These are phyloP conservation scores for Phaeosphaeria sp. DNA, from an alignment of 2,329 filamentous ascomycete genomes.

Conservation along the genomic window DNA sequence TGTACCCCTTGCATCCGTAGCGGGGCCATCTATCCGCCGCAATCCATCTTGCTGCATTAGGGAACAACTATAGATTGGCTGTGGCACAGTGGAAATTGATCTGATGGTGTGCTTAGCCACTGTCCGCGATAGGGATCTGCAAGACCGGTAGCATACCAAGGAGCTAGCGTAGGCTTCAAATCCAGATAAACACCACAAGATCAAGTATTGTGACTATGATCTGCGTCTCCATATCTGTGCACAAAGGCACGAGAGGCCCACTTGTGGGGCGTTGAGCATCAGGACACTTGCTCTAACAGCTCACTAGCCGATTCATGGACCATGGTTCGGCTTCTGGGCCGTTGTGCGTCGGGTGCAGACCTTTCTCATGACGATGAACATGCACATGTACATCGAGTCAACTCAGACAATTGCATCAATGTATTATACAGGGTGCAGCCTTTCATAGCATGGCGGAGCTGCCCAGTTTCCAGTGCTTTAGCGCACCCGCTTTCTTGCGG, in stretches of 20 bases:
- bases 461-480: neutral
- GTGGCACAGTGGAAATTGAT: neutral
- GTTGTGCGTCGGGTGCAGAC: neutral
- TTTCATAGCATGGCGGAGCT: neutral
- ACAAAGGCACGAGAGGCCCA: neutral
- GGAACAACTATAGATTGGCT: neutral
- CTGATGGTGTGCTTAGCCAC: neutral
- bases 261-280: neutral
- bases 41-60: conserved; percentile 15
- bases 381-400: neutral
- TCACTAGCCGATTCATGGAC: neutral
- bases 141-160: neutral
- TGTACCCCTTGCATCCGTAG: neutral
- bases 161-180: neutral
- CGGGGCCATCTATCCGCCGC: conserved; percentile 14
- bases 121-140: neutral
- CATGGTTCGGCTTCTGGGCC: neutral
- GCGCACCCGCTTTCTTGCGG: neutral
- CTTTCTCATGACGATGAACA: neutral
- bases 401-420: neutral
- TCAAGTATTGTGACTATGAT: neutral
- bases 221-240: neutral
- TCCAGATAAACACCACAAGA: neutral
- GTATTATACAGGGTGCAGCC: neutral
- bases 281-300: neutral